A percentile compares a stretch with the other conserved stretches of the same genome.
Conservation (phyloP, 73 alveolate genomes). For the Blepharisma stoltei region DNA sequence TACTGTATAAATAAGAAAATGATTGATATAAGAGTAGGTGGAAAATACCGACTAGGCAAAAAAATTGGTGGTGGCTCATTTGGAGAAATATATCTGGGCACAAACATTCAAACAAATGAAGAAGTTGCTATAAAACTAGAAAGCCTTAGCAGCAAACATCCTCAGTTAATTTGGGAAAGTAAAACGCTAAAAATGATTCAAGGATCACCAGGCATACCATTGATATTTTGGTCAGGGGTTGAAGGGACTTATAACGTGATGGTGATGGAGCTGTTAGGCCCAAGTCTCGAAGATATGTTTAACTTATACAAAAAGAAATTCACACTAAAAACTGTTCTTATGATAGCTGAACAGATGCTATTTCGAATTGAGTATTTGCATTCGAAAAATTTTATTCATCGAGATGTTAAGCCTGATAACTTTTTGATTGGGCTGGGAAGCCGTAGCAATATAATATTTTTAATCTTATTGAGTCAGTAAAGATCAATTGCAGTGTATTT, state of each 20-base stretch:
- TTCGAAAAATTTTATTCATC: slow-evolving; percentile 59
- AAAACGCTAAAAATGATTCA: slow-evolving; percentile 69
- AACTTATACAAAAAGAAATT: slow-evolving; percentile 40
- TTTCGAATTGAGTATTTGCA: slow-evolving; percentile 68
- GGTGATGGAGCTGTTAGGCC: slow-evolving; percentile 71
- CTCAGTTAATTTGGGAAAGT: slow-evolving; percentile 81
- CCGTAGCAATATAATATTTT: slow-evolving; percentile 49
- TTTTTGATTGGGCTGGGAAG: slow-evolving; percentile 62
- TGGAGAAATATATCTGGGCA: slow-evolving; percentile 78
- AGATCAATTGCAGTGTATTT: slow-evolving; percentile 60
- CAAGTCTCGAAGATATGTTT: slow-evolving; percentile 56
- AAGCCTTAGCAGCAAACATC: slow-evolving; percentile 65
- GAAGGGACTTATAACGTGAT: slow-evolving; percentile 67
- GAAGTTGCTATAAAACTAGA: slow-evolving; percentile 88
- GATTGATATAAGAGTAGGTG: slow-evolving; percentile 57
- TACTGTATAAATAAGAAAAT: not conserved
- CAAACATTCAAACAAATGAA: slow-evolving; percentile 57
- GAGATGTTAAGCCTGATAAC: slow-evolving; percentile 86
- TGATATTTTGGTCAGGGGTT: slow-evolving; percentile 48
- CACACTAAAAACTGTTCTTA: slow-evolving; percentile 60
- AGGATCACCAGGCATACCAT: slow-evolving; percentile 63
- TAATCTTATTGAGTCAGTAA: slow-evolving; percentile 86
- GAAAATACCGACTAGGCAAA: slow-evolving; percentile 63
- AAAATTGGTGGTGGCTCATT: slow-evolving; percentile 90
- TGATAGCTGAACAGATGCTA: slow-evolving; percentile 63